Evolutionary conservation across 305 asterid genomes (phyloP).

Genomic region (Solanum hybrid): DNA sequence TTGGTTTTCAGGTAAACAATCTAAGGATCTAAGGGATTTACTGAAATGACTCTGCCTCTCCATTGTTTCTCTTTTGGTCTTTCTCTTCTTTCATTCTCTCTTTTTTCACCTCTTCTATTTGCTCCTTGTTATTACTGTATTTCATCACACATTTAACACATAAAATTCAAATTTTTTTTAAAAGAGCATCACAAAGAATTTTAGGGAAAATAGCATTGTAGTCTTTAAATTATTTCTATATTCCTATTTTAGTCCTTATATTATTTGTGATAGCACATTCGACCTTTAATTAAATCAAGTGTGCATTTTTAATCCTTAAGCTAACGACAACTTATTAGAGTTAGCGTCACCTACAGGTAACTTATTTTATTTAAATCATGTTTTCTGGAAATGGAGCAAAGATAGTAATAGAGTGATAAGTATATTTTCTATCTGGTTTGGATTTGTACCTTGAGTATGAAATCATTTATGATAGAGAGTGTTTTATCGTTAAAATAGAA

Average conservation of each 20-base stretch:
- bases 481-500: too few relatives aligned
- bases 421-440: too few relatives aligned
- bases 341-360: too few relatives aligned
- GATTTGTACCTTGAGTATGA: too few relatives aligned
- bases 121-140: neutral
- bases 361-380: neutral
- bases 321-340: neutral
- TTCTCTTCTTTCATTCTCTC: neutral
- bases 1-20: neutral
- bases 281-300: neutral
- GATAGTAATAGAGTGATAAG: neutral
- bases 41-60: neutral
- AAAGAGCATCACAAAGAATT: neutral
- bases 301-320: neutral
- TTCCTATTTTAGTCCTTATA: neutral
- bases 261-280: neutral
- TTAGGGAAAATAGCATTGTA: neutral
- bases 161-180: neutral
- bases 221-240: neutral
- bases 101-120: neutral
- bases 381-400: neutral
- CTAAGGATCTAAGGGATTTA: neutral
- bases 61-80: neutral
- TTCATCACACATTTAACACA: neutral
- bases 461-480: too few relatives aligned